phyloP scores from a whole-genome alignment of 2,329 filamentous ascomycete genomes.

The Penicillium sp. region DNA sequence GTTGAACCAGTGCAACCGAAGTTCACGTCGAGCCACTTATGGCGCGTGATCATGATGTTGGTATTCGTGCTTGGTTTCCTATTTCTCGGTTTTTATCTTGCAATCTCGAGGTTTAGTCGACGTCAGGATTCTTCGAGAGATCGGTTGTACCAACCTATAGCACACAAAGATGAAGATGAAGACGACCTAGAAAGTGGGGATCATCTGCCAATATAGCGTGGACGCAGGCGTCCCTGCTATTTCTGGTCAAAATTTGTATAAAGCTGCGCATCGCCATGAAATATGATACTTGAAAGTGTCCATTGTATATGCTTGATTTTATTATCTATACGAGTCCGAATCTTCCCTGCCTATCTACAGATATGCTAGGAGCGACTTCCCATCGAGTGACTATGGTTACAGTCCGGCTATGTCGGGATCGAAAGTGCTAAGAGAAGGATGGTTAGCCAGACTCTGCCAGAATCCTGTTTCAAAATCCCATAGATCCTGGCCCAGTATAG shows the following conservation, averaged over 20 bases:
- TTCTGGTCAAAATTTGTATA: background rate
- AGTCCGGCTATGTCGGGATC: too few species aligned
- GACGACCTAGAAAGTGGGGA: constrained; percentile 5
- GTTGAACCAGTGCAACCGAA: background rate
- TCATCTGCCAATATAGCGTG: constrained; percentile 15
- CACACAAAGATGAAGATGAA: constrained; percentile 17
- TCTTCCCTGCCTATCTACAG: too few species aligned
- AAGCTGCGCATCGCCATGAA: too few species aligned
- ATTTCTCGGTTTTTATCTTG: constrained; percentile 15
- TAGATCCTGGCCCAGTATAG: too few species aligned
- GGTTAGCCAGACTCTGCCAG: too few species aligned
- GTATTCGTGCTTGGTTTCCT: constrained; percentile 15
- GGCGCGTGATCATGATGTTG: constrained; percentile 7
- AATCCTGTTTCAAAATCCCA: too few species aligned
- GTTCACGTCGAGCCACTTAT: constrained; percentile 1
- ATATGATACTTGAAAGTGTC: too few species aligned
- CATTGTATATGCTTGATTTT: too few species aligned
- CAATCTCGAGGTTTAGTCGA: constrained; percentile 7
- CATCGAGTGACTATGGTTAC: too few species aligned
- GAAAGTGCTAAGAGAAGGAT: too few species aligned
- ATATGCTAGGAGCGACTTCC: too few species aligned
- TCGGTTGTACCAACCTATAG: constrained; percentile 15
- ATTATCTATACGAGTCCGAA: too few species aligned
- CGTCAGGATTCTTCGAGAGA: background rate
- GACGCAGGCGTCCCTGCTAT: constrained; percentile 16